Conservation (phyloP, 495 filamentous ascomycete genomes). For the Monascus purpureus region DNA sequence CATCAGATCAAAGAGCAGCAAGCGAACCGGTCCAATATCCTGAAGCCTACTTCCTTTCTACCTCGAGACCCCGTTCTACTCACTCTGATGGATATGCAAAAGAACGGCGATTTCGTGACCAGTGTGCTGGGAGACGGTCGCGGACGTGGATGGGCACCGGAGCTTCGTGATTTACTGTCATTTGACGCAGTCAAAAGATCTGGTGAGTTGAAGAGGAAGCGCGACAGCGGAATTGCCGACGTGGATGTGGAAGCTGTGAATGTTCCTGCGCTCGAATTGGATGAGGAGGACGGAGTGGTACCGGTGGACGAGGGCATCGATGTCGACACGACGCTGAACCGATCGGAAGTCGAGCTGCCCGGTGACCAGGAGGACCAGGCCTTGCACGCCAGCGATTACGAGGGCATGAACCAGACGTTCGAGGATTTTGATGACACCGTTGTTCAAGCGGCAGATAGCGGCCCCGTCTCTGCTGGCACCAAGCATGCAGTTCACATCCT, state of each 20-base stretch:
- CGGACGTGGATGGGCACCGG: slow-evolving; percentile 72
- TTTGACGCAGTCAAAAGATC: slow-evolving; percentile 62
- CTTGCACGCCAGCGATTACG: slow-evolving; percentile 38
- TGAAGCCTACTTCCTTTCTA: slow-evolving; percentile 64
- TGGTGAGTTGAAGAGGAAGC: slow-evolving; percentile 84
- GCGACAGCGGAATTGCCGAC: slow-evolving; percentile 76
- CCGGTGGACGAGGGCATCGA: slow-evolving; percentile 35
- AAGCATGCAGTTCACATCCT: slow-evolving; percentile 93
- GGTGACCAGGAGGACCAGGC: slow-evolving; percentile 39
- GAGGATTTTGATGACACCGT: slow-evolving; percentile 69
- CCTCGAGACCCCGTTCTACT: slow-evolving; percentile 75
- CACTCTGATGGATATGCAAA: slow-evolving; percentile 80
- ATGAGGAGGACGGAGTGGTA: slow-evolving; percentile 41
- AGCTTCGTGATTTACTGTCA: slow-evolving; percentile 73
- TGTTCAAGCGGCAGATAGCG: slow-evolving; percentile 64
- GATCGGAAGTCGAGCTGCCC: slow-evolving; percentile 47
- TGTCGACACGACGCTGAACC: slow-evolving; percentile 36
- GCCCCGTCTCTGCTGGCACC: slow-evolving; percentile 75
- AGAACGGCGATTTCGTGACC: slow-evolving; percentile 74
- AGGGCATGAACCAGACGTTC: slow-evolving; percentile 25
- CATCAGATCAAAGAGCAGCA: slow-evolving; percentile 64
- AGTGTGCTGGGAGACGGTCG: slow-evolving; percentile 60
- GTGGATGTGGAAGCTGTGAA: slow-evolving; percentile 52
- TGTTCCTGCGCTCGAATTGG: slow-evolving; percentile 57
- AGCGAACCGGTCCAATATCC: slow-evolving; percentile 61